Evolutionary conservation across 306 rosid genomes (phyloP).

Genomic region (Comarum palustre): DNA sequence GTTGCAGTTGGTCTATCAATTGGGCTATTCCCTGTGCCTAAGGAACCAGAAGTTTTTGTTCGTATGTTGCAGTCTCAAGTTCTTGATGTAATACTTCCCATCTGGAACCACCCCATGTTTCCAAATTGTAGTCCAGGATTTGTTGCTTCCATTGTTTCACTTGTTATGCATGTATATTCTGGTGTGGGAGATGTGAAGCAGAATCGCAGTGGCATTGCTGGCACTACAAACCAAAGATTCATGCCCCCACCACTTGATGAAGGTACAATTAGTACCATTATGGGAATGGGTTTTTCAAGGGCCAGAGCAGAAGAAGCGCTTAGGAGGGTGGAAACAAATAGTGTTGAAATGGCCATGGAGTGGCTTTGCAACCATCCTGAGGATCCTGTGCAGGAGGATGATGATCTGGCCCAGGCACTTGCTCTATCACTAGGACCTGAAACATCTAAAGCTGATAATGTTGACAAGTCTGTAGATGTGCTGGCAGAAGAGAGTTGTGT

Average conservation of each 20-base stretch:
- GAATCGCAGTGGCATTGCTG: constrained; percentile 62
- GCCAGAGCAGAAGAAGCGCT: constrained; percentile 99
- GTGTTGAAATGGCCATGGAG: constrained; percentile 99
- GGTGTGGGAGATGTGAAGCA: constrained; percentile 95
- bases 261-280: constrained; percentile 77
- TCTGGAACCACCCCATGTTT: constrained; percentile 92
- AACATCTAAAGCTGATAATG: constrained; percentile 69
- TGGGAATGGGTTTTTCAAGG: constrained; percentile 97
- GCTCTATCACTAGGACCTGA: constrained; percentile 94
- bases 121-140: constrained; percentile 68
- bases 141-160: constrained; percentile 83
- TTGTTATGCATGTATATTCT: constrained; percentile 81
- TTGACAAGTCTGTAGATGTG: constrained; percentile 71
- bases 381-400: constrained; percentile 99
- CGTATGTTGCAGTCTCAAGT: constrained; percentile 97
- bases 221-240: constrained; percentile 67
- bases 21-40: constrained; percentile 93
- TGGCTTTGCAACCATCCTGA: constrained; percentile 92
- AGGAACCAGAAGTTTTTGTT: constrained; percentile 95
- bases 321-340: constrained; percentile 88
- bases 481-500: constrained; percentile 65
- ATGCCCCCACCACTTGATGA: constrained; percentile 92
- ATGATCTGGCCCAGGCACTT: constrained; percentile 96
- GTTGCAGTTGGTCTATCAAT: constrained; percentile 93
- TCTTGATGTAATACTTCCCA: constrained; percentile 79